Evolutionary conservation across 2,329 filamentous ascomycete species (phyloP), one percentile per base, ranked within the genome.

Genomic region (Dryadomyces quercus-mongolicae): DNA sequence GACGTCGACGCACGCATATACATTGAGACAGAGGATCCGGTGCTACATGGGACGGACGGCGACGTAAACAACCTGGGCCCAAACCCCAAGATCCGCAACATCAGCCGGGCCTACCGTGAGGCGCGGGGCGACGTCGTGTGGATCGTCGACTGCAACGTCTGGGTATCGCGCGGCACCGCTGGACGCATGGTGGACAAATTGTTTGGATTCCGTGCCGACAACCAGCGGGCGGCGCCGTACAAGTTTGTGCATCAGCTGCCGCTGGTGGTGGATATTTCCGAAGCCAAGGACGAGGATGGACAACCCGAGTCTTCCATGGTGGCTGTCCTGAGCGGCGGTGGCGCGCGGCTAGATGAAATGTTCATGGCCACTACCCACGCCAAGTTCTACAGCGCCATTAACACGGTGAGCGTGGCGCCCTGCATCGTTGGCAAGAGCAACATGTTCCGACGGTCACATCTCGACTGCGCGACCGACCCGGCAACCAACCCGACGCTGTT

Each of bases 361-460:
- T 98, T 97, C 71, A 86, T 98, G 77, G 85, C 89, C 0, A 93
- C 90, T 0, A 82, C 89, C 0, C 93, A 98, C 67, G 89, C 90
- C 62, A 98, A 98, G 66, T 97, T 98, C 75, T 98, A 98, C 72
- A 86, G 85, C 9, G 93, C 92, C 57, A 98, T 98, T 76, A 97
- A 97, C 69, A 88, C 88, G 0, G 88, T 96, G 16, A 78, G 86
- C 3, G 72, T 97, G 52, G 93, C 93, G 0, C 93, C 94, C 9
- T 98, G 93, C 68, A 86, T 95, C 55, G 85, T 97, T 21, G 93
- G 93, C 51, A 98, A 98, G 72, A 95, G 89, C 63, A 97, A 94
- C 71, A 97, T 98, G 91, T 98, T 97, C 70, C 86, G 93, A 56
- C 88, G 86, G 58, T 88, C 88, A 0, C 92, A 98, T 63, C 81